These are phyloP conservation scores for Chenopodium album DNA, from an alignment of 148 eudicot species.

Conservation along the genomic window DNA sequence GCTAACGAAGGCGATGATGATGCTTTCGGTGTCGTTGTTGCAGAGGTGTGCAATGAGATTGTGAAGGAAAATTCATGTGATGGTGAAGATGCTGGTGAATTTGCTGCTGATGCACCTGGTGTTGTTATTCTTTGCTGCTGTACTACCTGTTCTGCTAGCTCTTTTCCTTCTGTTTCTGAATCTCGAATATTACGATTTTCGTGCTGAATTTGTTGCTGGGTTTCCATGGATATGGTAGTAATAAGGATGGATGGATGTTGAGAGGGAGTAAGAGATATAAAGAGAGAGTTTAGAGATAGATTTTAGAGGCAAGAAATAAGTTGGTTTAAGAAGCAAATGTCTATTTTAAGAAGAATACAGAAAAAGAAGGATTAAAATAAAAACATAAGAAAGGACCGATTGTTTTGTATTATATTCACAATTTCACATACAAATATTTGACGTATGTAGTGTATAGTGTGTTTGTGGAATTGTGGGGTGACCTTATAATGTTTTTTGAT, in stretches of 20 bases:
- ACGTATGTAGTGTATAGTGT: not conserved
- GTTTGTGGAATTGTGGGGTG: conserved; percentile 22
- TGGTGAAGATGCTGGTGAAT: conserved; percentile 35
- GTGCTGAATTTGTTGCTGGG: conserved; percentile 10
- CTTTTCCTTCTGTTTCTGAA: not conserved
- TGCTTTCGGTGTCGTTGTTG: not conserved
- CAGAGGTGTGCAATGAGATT: conserved; percentile 30
- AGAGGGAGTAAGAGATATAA: not conserved
- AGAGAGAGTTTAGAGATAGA: conserved; percentile 2
- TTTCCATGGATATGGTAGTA: conserved; percentile 29
- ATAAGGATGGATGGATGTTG: conserved; percentile 6
- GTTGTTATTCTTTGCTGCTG: conserved; percentile 7
- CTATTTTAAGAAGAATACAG: conserved; percentile 2
- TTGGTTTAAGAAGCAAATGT: conserved; percentile 5
- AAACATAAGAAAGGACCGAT: not conserved
- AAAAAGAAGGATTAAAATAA: not conserved
- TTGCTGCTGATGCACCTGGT: not conserved
- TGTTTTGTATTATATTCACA: not conserved
- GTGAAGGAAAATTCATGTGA: conserved; percentile 57
- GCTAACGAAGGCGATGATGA: not conserved
- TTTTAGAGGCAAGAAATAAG: not conserved
- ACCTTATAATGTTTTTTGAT: conserved; percentile 8
- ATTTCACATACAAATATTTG: not conserved
- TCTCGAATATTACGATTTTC: not conserved
- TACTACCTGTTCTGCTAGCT: not conserved